These are phyloP conservation scores for Pisolithus albus DNA, from an alignment of 768 basidiomycete species.

Conservation along the genomic window DNA sequence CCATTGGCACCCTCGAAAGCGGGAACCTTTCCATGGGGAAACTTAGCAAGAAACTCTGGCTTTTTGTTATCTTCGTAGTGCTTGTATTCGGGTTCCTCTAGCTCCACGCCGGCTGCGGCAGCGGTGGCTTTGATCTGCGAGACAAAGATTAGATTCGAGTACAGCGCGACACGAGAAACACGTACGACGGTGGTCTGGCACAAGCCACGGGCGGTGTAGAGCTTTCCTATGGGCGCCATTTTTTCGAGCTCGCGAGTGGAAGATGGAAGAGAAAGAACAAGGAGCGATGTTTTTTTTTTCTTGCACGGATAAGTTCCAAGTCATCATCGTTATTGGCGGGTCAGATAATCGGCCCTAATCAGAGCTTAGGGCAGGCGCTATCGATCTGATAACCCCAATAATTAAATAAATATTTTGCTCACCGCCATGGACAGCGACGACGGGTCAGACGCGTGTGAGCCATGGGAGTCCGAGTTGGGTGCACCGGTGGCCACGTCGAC, in stretches of 20 bases:
- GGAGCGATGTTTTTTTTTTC: constrained; percentile 4
- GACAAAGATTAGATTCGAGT: constrained; percentile 5
- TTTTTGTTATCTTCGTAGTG: constrained; percentile 64
- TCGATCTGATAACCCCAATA: constrained; percentile 18
- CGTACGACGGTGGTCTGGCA: constrained; percentile 42
- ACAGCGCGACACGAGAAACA: constrained; percentile 1
- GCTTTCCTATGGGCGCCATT: constrained; percentile 58
- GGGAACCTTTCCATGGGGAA: constrained; percentile 80
- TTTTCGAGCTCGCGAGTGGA: constrained; percentile 24
- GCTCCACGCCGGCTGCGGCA: constrained; percentile 50
- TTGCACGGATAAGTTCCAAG: constrained; percentile 13
- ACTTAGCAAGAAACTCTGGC: constrained; percentile 66
- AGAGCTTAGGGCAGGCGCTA: constrained; percentile 20
- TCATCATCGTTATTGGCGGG: constrained; percentile 2
- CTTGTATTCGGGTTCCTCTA: constrained; percentile 48
- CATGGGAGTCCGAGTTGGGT: constrained; percentile 5
- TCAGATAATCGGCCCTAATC: constrained; percentile 7
- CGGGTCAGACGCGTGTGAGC: constrained; percentile 25
- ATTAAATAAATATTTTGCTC: constrained; percentile 8
- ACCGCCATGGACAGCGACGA: constrained; percentile 17
- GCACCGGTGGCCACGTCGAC: constrained; percentile 14
- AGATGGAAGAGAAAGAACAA: constrained; percentile 11
- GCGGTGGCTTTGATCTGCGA: constrained; percentile 50
- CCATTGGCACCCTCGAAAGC: constrained; percentile 73
- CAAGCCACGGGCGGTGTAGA: constrained; percentile 46